A percentile compares a stretch with the other conserved stretches of the same genome.
These are phyloP conservation scores for Bolboschoenus planiculmis DNA, from an alignment of 176 grass and related monocot genomes.

Conservation along the genomic window DNA sequence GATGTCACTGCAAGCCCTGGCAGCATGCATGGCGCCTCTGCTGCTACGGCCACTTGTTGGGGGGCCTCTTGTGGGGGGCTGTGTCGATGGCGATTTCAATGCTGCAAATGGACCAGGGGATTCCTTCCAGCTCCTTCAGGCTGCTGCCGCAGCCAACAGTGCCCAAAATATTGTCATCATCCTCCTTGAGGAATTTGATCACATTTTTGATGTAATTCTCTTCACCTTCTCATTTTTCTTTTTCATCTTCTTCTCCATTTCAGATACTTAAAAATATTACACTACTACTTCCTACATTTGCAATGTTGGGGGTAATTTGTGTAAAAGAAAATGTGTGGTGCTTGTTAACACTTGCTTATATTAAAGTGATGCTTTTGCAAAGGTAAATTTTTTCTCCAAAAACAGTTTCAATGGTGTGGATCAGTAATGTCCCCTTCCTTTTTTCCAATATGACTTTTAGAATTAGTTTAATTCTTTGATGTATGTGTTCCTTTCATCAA, in stretches of 20 bases:
- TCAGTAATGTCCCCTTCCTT: background rate
- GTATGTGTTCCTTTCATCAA: background rate
- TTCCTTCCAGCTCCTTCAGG: conserved; percentile 91
- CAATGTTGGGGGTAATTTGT: background rate
- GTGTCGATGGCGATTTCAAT: conserved; percentile 58
- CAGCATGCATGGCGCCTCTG: conserved; percentile 98
- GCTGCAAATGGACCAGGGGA: conserved; percentile 47
- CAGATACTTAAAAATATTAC: background rate
- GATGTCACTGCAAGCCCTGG: conserved; percentile 87
- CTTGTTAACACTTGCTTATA: background rate
- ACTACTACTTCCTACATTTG: background rate
- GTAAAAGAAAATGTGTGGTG: background rate
- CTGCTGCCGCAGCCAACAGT: conserved; percentile 93
- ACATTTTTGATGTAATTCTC: conserved; percentile 79
- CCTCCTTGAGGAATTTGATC: conserved; percentile 88
- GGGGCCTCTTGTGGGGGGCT: conserved; percentile 38
- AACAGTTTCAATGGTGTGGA: background rate
- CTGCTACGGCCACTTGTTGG: conserved; percentile 87
- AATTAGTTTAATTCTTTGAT: background rate
- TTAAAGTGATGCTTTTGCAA: background rate
- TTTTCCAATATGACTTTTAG: background rate
- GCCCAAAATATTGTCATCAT: conserved; percentile 93
- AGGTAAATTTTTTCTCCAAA: background rate
- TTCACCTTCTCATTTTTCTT: conserved; percentile 15
- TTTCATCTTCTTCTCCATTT: background rate